Base-by-base conservation (phyloP, 805 yeast genomes). In the Candida namnaoensis region DNA sequence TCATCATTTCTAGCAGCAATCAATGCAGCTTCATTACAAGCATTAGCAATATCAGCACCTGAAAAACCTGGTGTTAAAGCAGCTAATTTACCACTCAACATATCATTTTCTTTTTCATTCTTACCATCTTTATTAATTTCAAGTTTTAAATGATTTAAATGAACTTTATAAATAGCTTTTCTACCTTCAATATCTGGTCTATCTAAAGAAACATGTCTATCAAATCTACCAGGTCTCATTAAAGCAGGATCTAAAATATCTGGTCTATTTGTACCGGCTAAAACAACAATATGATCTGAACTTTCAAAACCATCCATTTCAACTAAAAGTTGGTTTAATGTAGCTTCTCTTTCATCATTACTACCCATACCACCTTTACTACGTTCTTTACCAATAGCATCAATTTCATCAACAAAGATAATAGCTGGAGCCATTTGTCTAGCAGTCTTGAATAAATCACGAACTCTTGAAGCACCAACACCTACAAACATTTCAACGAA, bases 401-500 rank as follows among this genome's bases (percentile, higher is more conserved):
- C 99, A 48, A 93, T 93, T 66, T 93, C 99, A 69, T 93, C 99
- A 39, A 93, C 90, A 53, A 93, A 95, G n/a, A 93, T 79, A 55
- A 93, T 93, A 32, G 95, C 74, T 13, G 99, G 99, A 1, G 99
- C 96, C 62, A 82, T 79, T 58, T 86, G 87, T 55, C 98, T 76
- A 1, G 99, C 99, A 27, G 86, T 84, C 48, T 82, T 76, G 68
- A 93, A 93, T 53, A 93, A 69, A 61, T 93, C 99, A 61, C 99
- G 88, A 27, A 93, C 99, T 61, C 99, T 78, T 14, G 95, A 84
- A 2, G 99, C 98, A 68, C 99, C 99, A 24, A 91, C 97, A 71
- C 99, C 99, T 28, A 90, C 98, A 69, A 88, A 93, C 98, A 91
- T 93, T 62, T 91, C 98, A 12, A 93, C 96, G 52, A 91, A 91